Evolutionary conservation across 2,329 filamentous ascomycete species (phyloP).

Genomic region (Arachnopeziza araneosa): DNA sequence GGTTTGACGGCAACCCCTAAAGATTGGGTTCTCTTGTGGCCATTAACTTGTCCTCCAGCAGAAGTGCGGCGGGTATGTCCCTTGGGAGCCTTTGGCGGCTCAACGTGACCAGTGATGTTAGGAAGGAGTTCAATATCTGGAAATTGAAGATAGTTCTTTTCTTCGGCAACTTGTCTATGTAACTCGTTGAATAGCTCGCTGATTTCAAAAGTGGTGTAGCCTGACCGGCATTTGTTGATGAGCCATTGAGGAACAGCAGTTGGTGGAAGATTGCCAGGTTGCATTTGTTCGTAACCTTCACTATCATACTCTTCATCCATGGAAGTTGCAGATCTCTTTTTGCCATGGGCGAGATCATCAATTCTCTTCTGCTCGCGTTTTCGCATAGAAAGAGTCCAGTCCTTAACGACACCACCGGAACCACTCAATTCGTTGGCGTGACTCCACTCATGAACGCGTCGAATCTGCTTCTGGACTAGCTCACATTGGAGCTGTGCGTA

Average conservation of each 20-base stretch:
- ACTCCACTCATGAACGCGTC: slow-evolving; percentile 58
- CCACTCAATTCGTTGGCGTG: slow-evolving; percentile 39
- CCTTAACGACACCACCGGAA: slow-evolving; percentile 41
- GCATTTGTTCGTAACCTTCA: slow-evolving; percentile 18
- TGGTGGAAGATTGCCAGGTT: slow-evolving; percentile 19
- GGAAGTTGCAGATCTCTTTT: slow-evolving; percentile 22
- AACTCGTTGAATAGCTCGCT: slow-evolving; percentile 33
- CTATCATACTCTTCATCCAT: slow-evolving; percentile 18
- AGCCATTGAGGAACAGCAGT: slow-evolving; percentile 32
- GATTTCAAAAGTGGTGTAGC: slow-evolving; percentile 32
- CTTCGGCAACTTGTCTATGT: slow-evolving; percentile 31
- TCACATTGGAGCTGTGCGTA: slow-evolving; percentile 59
- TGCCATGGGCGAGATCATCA: slow-evolving; percentile 32
- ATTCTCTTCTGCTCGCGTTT: slow-evolving; percentile 59
- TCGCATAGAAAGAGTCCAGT: slow-evolving; percentile 58
- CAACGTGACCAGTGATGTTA: slow-evolving; percentile 28
- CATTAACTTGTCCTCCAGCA: slow-evolving; percentile 1
- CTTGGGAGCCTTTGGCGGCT: slow-evolving; percentile 27
- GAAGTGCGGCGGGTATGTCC: slow-evolving; percentile 22
- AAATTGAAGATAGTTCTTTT: slow-evolving; percentile 30
- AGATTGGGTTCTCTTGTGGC: slow-evolving; percentile 30
- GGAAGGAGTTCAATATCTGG: slow-evolving; percentile 37
- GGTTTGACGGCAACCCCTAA: slow-evolving; percentile 20
- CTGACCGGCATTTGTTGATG: slow-evolving; percentile 26
- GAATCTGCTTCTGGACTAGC: slow-evolving; percentile 57